Evolutionary conservation across 768 basidiomycete species (phyloP), one percentile per base, ranked within the genome.

Genomic region (Postia placenta): DNA sequence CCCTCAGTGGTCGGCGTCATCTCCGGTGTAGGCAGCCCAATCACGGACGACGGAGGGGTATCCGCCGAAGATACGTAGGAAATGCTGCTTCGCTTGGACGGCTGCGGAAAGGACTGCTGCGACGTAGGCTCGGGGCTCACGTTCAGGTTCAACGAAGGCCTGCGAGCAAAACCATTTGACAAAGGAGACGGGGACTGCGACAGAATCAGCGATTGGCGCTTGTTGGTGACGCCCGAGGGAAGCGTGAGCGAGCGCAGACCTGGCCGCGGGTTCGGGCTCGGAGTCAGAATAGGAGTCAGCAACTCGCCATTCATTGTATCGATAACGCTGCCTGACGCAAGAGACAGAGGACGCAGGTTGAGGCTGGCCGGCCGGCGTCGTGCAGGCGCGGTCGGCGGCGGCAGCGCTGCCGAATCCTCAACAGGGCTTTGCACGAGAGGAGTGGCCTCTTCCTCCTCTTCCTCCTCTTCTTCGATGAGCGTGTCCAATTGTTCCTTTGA

Each of bases 401-500:
- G 60, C 2, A 52, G 47, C 5, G 59, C 53, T 35, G 50, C 48
- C 5, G 46, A 39, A 23, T 51, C 55, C 23, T 54, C 19, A 50
- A 50, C 51, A 23, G 52, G 52, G 26, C 46, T 45, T 19, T 47
- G 40, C 45, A 37, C 45, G 17, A 48, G 30, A 27, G 26, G 49
- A 36, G 40, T n/a, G 9, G 35, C 25, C 25, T 63, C 60, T 42
- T 63, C 85, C 22, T 92, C 90, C 36, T 91, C 91, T 43, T 93
- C 89, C 45, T 92, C 90, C 48, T 92, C 87, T 60, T 90, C 91
- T 59, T 91, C 90, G 26, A 92, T 69, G 24, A 92, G 73, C 15
- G 89, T 91, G 51, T 80, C 78, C 11, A 92, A 74, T 56, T 84
- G 79, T 63, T 91, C 89, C 62, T 88, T 90, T 45, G 81, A 74